Conservation (phyloP, 129 eudicot species). For the Smallanthus sonchifolius region DNA sequence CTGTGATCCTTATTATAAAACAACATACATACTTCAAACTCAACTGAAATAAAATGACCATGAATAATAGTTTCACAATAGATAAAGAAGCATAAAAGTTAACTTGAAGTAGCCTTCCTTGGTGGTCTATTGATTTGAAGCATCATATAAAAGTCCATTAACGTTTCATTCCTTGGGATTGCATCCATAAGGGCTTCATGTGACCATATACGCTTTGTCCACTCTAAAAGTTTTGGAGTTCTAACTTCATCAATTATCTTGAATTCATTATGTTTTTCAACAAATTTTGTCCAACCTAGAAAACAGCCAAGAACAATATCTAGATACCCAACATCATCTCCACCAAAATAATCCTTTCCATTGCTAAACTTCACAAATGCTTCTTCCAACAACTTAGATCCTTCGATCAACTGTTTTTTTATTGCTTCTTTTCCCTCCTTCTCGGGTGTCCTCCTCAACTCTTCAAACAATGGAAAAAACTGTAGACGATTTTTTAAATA, state of each 20-base stretch:
- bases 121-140: background rate
- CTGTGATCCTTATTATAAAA: too few relatives aligned
- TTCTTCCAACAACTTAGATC: slow-evolving; percentile 31
- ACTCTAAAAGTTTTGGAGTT: slow-evolving; percentile 22
- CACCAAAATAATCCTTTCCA: slow-evolving; percentile 49
- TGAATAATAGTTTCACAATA: too few relatives aligned
- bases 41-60: too few relatives aligned
- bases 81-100: too few relatives aligned
- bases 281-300: slow-evolving; percentile 34
- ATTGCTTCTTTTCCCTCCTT: slow-evolving; percentile 21
- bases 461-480: slow-evolving; percentile 10
- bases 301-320: slow-evolving; percentile 31
- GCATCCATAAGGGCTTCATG: background rate
- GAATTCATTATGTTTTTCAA: slow-evolving; percentile 11
- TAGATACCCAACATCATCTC: slow-evolving; percentile 32
- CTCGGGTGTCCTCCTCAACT: background rate
- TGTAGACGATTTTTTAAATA: background rate
- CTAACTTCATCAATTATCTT: slow-evolving; percentile 30
- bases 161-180: background rate
- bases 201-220: slow-evolving; percentile 30
- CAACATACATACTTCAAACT: too few relatives aligned
- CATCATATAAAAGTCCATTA: background rate
- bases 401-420: slow-evolving; percentile 16
- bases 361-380: slow-evolving; percentile 41
- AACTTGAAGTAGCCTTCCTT: too few relatives aligned